Base-by-base conservation (phyloP, 164 flowering plant species). In the Umbilicus rupestris region DNA sequence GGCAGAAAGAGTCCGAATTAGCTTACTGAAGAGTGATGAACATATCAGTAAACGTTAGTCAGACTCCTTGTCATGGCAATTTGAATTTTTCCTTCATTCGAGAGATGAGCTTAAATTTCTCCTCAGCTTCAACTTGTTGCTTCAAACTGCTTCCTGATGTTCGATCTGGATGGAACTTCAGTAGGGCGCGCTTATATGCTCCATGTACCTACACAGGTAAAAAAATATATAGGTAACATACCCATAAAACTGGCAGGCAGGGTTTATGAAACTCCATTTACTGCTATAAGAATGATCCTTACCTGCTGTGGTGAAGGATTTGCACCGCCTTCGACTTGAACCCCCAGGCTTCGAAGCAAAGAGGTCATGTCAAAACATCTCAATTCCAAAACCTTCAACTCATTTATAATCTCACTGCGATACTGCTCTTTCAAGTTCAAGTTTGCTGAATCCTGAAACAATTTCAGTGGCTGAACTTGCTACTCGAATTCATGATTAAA, bases 101-200 rank as follows among this genome's bases (percentile, higher is more conserved):
- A 52, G 84, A 80, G 19, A 93, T 81, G 65, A 93, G 85, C 79
- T 93, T 93, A 75, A 93, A 93, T 62, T 82, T 90, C 73, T 93
- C 98, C 77, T 93, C 98, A 15, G 98, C 88, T 73, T 90, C 98
- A 68, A 93, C 96, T 75, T 83, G 97, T 75, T 83, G 87, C 2
- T 81, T 87, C 29, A 87, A 64, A 59, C 84, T 87, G 59, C 76
- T 74, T 77, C 72, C 76, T 39, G 92, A 84, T 59, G 89, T 84
- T 64, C 98, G 78, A 69, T 93, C 97, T 14, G 98, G 98, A 70
- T 93, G 98, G 70, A 87, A 90, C 66, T 70, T 81, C n/a, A 93
- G 72, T 77, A 89, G 69, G 9, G 97, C 98, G 68, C 77, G 74
- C 70, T 87, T 93, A 73, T 84, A 90, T 50, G 98, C 98, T 24